A percentile compares a stretch with the other conserved stretches of the same genome.
Conservation (phyloP, 202 grass and related monocot species). For the Zizania palustris region DNA sequence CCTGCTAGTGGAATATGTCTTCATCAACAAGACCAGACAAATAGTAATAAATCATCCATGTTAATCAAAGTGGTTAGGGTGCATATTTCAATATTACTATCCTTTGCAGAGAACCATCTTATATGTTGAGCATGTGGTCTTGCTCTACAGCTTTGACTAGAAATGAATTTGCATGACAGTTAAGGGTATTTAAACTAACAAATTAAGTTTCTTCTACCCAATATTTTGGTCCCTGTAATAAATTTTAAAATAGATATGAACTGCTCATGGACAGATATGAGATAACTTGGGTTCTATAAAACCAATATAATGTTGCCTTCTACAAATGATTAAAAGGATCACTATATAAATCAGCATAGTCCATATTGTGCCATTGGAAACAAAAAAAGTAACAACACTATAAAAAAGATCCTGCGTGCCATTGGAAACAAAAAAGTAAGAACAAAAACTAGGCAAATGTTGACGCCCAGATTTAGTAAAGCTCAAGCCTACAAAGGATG, state of each 20-base stretch:
- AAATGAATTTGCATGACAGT: conserved; percentile 27
- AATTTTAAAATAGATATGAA: neutral
- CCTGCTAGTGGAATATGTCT: conserved; percentile 95
- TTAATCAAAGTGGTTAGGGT: neutral
- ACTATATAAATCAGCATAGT: neutral
- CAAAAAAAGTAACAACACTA: too few relatives aligned
- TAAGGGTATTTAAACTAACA: conserved; percentile 7
- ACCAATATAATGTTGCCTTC: neutral
- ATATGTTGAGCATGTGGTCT: neutral
- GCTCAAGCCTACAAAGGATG: too few relatives aligned
- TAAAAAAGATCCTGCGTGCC: neutral
- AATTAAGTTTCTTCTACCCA: neutral
- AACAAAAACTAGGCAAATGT: neutral
- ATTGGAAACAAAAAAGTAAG: conserved; percentile 5
- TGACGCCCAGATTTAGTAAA: too few relatives aligned
- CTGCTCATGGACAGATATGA: neutral
- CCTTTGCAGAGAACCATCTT: neutral
- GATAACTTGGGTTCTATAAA: conserved; percentile 20
- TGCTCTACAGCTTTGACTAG: neutral
- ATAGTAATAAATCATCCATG: conserved; percentile 28
- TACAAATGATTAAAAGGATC: neutral
- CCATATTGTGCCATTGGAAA: too few relatives aligned
- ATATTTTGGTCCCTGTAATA: neutral
- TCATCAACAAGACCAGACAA: conserved; percentile 73
- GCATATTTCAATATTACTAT: neutral